Evolutionary conservation across 305 asterid genomes (phyloP).

Genomic region (Stenogyne calaminthoides): DNA sequence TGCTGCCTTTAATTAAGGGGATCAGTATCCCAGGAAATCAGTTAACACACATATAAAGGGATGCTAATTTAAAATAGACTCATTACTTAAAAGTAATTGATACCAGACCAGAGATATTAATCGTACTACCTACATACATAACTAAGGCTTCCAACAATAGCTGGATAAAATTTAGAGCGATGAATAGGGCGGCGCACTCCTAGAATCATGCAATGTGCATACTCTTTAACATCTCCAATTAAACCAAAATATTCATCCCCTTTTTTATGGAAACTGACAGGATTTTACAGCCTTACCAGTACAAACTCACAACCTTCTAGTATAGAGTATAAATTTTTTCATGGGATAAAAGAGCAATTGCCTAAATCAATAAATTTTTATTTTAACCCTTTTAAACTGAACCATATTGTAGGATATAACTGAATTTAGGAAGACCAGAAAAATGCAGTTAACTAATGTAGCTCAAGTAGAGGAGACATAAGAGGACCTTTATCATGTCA

Average conservation of each 20-base stretch:
- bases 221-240: neutral
- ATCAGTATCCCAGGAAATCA: neutral
- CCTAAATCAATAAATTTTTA: conserved; percentile 2
- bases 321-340: neutral
- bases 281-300: neutral
- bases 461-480: conserved; percentile 6
- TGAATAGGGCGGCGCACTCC: conserved; percentile 8
- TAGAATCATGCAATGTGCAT: conserved; percentile 7
- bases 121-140: neutral
- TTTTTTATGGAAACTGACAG: conserved; percentile 6
- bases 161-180: neutral
- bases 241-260: conserved; percentile 3
- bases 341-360: neutral
- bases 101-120: neutral
- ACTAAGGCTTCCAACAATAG: neutral
- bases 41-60: neutral
- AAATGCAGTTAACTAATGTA: neutral
- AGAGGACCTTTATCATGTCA: conserved; percentile 47
- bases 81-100: neutral
- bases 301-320: neutral
- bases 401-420: neutral
- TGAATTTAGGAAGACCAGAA: conserved; percentile 12
- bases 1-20: neutral
- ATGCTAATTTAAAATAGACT: conserved; percentile 11
- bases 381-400: neutral